phyloP scores from a whole-genome alignment of 2,329 filamentous ascomycete species.

The Pseudogymnoascus sp. region DNA sequence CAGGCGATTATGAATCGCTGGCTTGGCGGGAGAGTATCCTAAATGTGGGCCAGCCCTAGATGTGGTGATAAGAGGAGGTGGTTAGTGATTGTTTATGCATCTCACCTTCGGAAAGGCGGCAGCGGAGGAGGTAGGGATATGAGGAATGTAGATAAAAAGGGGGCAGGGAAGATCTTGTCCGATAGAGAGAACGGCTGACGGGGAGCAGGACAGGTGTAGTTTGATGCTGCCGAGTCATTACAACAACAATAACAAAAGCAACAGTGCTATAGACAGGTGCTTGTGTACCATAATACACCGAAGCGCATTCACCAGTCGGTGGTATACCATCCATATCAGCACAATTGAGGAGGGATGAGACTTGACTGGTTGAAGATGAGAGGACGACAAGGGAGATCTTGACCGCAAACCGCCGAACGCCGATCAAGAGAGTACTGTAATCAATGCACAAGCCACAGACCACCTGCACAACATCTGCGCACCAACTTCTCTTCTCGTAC shows the following conservation, averaged over 20 bases:
- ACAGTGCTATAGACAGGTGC: not conserved
- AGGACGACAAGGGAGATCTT: not conserved
- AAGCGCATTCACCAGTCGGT: not conserved
- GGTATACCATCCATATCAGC: not conserved
- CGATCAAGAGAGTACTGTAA: not conserved
- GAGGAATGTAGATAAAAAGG: not conserved
- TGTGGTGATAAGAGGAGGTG: not conserved
- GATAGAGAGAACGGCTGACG: not conserved
- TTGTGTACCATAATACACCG: not conserved
- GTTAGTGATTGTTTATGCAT: not conserved
- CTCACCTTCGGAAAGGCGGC: not conserved
- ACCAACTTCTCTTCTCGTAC: not conserved
- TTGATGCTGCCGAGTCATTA: not conserved
- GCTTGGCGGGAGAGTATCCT: not conserved
- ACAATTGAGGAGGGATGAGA: not conserved
- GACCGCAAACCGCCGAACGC: not conserved
- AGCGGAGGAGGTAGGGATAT: not conserved
- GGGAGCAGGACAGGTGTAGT: not conserved
- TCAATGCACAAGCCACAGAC: not conserved
- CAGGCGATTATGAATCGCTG: not conserved
- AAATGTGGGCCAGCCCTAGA: not conserved
- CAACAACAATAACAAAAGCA: not conserved
- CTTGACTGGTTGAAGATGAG: conserved; percentile 3
- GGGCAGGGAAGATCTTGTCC: not conserved
- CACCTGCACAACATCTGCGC: not conserved